Evolutionary conservation across 1,284 basidiomycete genomes (phyloP).

Genomic region (Flammula alnicola): DNA sequence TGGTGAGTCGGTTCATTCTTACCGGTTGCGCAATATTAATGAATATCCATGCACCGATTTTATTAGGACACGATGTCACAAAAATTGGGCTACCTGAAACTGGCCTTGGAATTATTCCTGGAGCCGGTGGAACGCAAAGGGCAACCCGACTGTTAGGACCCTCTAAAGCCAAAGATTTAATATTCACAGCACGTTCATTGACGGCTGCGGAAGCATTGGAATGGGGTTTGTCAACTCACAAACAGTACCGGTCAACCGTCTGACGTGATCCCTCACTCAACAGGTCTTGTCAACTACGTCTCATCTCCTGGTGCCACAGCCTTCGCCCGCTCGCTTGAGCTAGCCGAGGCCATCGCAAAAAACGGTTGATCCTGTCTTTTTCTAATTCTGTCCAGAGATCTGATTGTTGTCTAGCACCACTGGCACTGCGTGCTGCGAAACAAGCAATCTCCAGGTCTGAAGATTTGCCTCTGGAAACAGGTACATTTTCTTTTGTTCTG

Average conservation of each 20-base stretch:
- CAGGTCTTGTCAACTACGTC: constrained; percentile 83
- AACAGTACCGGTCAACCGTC: background rate
- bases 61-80: constrained; percentile 58
- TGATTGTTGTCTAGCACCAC: constrained; percentile 62
- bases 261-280: background rate
- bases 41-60: constrained; percentile 12
- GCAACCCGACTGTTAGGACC: constrained; percentile 82
- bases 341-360: constrained; percentile 69
- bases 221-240: constrained; percentile 62
- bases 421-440: constrained; percentile 90
- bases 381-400: background rate
- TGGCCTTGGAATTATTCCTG: constrained; percentile 91
- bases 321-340: constrained; percentile 65
- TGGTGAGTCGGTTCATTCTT: constrained; percentile 46
- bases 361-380: constrained; percentile 60
- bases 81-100: constrained; percentile 88
- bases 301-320: constrained; percentile 63
- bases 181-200: constrained; percentile 78
- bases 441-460: constrained; percentile 83
- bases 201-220: constrained; percentile 72
- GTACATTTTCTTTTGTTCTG: constrained; percentile 38
- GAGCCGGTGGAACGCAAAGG: constrained; percentile 93
- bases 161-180: constrained; percentile 86
- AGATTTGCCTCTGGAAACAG: constrained; percentile 77
- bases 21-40: background rate